Evolutionary conservation across 257 asterid genomes (phyloP).

Genomic region (Nicotiana undulata): DNA sequence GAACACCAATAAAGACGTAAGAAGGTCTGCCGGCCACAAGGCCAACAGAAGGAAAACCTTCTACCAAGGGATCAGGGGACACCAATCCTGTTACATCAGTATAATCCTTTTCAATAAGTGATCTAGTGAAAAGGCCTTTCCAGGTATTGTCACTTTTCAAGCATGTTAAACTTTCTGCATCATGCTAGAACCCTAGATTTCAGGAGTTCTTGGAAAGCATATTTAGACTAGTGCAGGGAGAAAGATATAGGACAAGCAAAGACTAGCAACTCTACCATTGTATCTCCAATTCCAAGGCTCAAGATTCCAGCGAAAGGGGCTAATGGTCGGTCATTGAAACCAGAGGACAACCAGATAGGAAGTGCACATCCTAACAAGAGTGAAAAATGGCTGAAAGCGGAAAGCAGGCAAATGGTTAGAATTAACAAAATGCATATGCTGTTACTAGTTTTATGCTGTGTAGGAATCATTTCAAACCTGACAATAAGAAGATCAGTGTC

Average conservation of each 20-base stretch:
- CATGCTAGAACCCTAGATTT: neutral
- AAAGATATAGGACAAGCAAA: constrained; percentile 3
- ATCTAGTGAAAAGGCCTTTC: neutral
- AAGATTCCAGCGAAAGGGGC: constrained; percentile 97
- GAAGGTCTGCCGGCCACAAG: neutral
- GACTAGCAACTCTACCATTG: constrained; percentile 57
- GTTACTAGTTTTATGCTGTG: neutral
- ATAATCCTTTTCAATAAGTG: neutral
- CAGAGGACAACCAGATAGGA: constrained; percentile 92
- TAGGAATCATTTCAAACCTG: constrained; percentile 42
- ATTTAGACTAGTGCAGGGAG: neutral
- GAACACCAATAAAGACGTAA: neutral
- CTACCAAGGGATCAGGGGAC: neutral
- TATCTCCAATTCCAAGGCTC: constrained; percentile 98
- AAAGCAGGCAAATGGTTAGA: constrained; percentile 12
- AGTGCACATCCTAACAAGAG: constrained; percentile 91
- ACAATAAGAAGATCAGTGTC: constrained; percentile 95
- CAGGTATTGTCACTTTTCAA: neutral
- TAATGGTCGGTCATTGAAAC: constrained; percentile 77
- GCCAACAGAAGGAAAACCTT: neutral
- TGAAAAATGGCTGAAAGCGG: constrained; percentile 71
- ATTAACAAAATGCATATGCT: constrained; percentile 8
- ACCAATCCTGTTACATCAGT: neutral
- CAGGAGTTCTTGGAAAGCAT: neutral
- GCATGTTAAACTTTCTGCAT: neutral